Percentiles rank a stretch among this genome's conserved stretches.
These are phyloP conservation scores for Neonectria sp. DNA, from an alignment of 2,329 filamentous ascomycete genomes.

Conservation along the genomic window DNA sequence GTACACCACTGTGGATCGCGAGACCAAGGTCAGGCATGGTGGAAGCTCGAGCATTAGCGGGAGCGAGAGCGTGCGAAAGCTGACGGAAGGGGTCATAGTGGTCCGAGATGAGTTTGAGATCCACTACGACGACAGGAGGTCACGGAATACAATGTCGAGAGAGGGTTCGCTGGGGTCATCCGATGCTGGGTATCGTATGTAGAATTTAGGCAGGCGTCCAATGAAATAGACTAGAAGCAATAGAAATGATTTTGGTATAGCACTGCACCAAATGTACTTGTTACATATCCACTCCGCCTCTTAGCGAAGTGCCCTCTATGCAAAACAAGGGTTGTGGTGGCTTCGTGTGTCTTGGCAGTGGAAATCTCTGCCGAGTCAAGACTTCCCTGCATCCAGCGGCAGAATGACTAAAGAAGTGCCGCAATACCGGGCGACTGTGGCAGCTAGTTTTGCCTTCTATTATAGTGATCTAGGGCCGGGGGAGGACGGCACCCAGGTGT, in stretches of 20 bases:
- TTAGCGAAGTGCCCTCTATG: neutral
- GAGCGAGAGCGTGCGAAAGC: constrained; percentile 42
- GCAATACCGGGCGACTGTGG: neutral
- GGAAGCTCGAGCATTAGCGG: constrained; percentile 30
- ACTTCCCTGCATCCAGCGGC: neutral
- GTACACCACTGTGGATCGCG: constrained; percentile 31
- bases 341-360: neutral
- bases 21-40: constrained; percentile 18
- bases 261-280: no score
- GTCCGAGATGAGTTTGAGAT: constrained; percentile 44
- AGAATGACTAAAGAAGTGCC: neutral
- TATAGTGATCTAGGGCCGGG: neutral
- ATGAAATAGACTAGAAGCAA: neutral
- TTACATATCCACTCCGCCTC: neutral
- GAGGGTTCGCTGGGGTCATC: constrained; percentile 39
- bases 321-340: neutral
- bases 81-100: constrained; percentile 42
- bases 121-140: constrained; percentile 40
- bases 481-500: neutral
- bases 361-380: neutral
- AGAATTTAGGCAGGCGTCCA: constrained; percentile 9
- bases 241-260: neutral
- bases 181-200: constrained; percentile 35
- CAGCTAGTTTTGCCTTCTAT: no score
- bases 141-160: constrained; percentile 5